Evolutionary conservation across 225 moss, liverwort and hornwort species (phyloP), one percentile per base, ranked within the genome.

Genomic region (Bryum argenteum): DNA sequence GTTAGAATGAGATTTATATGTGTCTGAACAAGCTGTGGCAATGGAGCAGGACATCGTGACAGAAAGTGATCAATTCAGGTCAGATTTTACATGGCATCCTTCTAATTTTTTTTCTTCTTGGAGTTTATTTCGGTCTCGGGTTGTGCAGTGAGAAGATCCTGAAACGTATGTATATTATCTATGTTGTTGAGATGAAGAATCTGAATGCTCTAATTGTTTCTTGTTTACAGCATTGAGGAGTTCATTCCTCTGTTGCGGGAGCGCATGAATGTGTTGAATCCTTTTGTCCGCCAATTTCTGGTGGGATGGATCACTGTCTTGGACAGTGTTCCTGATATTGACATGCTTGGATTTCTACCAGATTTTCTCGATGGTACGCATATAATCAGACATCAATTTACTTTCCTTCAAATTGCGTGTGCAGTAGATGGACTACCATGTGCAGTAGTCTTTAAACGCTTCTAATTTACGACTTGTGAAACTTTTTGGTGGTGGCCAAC

Each of bases 271-370:
- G 93, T 97, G 73, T 79, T 97, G 71, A 93, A 91, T 75, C 93
- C 96, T 18, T 88, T 77, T 77, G 93, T 97, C 19, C 91, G 96
- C 57, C 93, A 93, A 75, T 97, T 97, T 70, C 67, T 97, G 79
- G 96, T 97, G 75, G 96, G 96, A 83, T 97, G 96, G 96, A 97
- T 97, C 63, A 97, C 96, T 54, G 96, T 93, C 22, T 83, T 97
- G 74, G 96, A 97, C 77, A 93, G 96, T 79, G 96, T 93, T 42
- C 96, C 96, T 53, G 93, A 97, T 40, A 93, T 97, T 59, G 96
- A 97, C 73, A 97, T 97, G 93, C 96, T 97, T 66, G 96, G 96
- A 48, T 97, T 97, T 58, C 90, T 97, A 55, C 96, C 96, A 41
- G 96, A 97, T 75, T 97, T 97, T 83, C 84, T 97, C 45, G 96